A percentile compares a stretch with the other conserved stretches of the same genome.
phyloP scores from a whole-genome alignment of 2,329 filamentous ascomycete genomes.

The Trematosphaeria pertusa region DNA sequence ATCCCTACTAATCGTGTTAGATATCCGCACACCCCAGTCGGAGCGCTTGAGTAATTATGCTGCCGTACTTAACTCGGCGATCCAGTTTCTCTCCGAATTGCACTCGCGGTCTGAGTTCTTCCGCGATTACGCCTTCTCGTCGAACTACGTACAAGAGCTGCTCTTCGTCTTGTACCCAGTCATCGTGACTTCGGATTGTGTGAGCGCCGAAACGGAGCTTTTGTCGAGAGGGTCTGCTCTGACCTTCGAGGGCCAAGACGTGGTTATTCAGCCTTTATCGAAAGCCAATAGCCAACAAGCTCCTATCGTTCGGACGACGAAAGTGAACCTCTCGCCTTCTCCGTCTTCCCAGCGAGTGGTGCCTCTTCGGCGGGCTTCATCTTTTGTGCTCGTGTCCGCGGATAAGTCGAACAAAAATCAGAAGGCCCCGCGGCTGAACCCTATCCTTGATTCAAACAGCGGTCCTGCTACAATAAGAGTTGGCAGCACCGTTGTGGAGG shows the following conservation, averaged over 20 bases:
- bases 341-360: slow-evolving; percentile 58
- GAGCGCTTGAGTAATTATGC: slow-evolving; percentile 62
- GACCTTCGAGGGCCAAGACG: slow-evolving; percentile 84
- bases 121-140: slow-evolving; percentile 79
- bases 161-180: slow-evolving; percentile 84
- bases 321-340: slow-evolving; percentile 53
- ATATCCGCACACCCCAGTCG: slow-evolving; percentile 39
- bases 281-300: slow-evolving; percentile 62
- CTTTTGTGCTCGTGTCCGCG: slow-evolving; percentile 86
- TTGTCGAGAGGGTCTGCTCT: slow-evolving; percentile 80
- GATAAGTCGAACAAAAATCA: slow-evolving; percentile 64
- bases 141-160: slow-evolving; percentile 81
- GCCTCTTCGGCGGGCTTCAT: slow-evolving; percentile 80
- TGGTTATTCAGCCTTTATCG: slow-evolving; percentile 79
- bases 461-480: slow-evolving; percentile 56
- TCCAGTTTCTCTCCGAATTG: slow-evolving; percentile 79
- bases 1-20: slow-evolving; percentile 29
- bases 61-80: slow-evolving; percentile 74
- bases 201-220: slow-evolving; percentile 85
- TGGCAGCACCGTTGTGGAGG: slow-evolving; percentile 75
- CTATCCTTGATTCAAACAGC: slow-evolving; percentile 66
- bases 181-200: slow-evolving; percentile 82
- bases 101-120: slow-evolving; percentile 80
- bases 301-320: slow-evolving; percentile 77
- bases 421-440: slow-evolving; percentile 68